A percentile compares a stretch with the other conserved stretches of the same genome.
phyloP scores from a whole-genome alignment of 208 protist genomes.

The Acanthamoeba healyi region DNA sequence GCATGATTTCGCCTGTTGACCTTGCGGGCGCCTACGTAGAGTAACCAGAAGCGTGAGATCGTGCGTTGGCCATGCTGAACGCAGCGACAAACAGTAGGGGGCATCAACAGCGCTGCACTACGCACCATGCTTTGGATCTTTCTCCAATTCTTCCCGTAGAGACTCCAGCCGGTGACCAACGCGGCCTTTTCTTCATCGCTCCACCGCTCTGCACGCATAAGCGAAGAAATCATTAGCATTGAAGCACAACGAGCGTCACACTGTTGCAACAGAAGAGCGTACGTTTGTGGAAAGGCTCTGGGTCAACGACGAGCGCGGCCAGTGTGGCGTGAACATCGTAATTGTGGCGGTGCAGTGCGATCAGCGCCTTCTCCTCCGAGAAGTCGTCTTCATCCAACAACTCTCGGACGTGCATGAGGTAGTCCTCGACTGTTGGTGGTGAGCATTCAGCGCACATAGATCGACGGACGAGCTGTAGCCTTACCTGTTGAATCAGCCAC shows the following conservation, averaged over 20 bases:
- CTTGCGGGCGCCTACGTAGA: neutral
- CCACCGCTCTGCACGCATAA: neutral
- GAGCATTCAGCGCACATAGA: neutral
- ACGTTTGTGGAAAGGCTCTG: conserved; percentile 35
- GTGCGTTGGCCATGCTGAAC: too few relatives aligned
- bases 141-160: conserved; percentile 30
- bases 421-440: neutral
- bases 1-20: conserved; percentile 55
- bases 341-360: neutral
- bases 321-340: neutral
- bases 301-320: neutral
- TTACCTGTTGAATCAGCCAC: neutral
- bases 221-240: neutral
- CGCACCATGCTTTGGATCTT: conserved; percentile 46
- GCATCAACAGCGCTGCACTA: neutral
- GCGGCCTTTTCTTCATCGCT: neutral
- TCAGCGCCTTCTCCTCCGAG: conserved; percentile 25
- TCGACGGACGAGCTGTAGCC: too few relatives aligned
- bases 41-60: neutral
- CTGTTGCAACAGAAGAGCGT: neutral
- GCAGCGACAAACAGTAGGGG: neutral
- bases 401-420: neutral
- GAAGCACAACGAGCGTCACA: neutral
- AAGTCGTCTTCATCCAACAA: neutral
- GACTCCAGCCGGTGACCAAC: conserved; percentile 4